Conservation (phyloP, 805 yeast genomes). For the Metschnikowia matae region DNA sequence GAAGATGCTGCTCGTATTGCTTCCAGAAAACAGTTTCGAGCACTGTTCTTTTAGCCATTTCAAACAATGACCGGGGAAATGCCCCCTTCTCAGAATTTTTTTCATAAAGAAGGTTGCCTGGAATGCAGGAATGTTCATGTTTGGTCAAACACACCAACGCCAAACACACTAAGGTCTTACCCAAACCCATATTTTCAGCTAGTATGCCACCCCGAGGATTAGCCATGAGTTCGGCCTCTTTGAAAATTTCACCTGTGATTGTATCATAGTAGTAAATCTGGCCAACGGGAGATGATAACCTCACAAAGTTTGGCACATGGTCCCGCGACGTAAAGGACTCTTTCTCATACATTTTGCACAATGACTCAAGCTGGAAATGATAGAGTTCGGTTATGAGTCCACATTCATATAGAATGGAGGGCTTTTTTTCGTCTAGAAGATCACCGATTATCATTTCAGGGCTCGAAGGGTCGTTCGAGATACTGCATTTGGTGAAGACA, state of each 20-base stretch:
- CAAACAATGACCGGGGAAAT: constrained; percentile 20
- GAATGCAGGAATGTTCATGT: constrained; percentile 46
- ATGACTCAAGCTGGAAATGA: constrained; percentile 57
- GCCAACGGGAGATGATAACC: constrained; percentile 19
- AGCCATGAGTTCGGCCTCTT: constrained; percentile 38
- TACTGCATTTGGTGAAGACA: background rate
- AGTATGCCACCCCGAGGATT: constrained; percentile 60
- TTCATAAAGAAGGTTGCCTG: constrained; percentile 25
- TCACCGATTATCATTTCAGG: constrained; percentile 11
- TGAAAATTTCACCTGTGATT: constrained; percentile 23
- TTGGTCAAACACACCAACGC: constrained; percentile 55
- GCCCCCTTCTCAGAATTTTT: background rate
- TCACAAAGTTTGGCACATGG: constrained; percentile 33
- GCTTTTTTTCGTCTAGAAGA: background rate
- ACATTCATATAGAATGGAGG: background rate
- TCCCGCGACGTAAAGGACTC: constrained; percentile 38
- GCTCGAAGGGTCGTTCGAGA: constrained; percentile 10
- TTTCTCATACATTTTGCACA: constrained; percentile 54
- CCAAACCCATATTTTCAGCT: constrained; percentile 68
- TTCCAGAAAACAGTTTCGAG: constrained; percentile 55
- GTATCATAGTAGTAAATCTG: constrained; percentile 36
- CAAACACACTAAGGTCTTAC: constrained; percentile 58
- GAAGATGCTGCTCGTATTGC: constrained; percentile 40
- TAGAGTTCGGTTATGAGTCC: constrained; percentile 53
- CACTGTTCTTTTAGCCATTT: constrained; percentile 42